Base-by-base conservation (phyloP, 2,329 filamentous ascomycete species). In the Pochonia chlamydosporia region DNA sequence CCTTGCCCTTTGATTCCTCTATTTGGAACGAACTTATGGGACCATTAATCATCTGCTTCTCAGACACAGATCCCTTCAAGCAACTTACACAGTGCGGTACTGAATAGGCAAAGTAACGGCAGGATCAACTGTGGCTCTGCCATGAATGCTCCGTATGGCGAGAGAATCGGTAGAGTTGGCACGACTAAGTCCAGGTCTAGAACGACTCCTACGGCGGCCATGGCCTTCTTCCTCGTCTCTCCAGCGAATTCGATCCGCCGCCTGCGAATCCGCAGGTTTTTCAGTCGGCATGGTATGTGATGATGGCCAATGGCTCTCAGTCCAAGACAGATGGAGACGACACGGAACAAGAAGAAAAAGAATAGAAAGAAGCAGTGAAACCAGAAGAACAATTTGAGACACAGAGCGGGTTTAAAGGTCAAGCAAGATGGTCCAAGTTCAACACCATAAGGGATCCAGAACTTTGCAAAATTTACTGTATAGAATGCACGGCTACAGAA, bases 31-130 rank as follows among this genome's bases (percentile, higher is more conserved):
- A 76, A n/a, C 72, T 26, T 21, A n/a, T 16, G 26, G 9, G 25
- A 20, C 24, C 7, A 16, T 48, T 36, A 44, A 28, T 14, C 8
- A 8, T 14, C 23, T 10, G 14, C 4, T 24, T 13, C 11, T 5
- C 14, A 23, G 13, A 33, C 18, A 16, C 26, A 21, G 24, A 10
- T 23, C 26, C 6, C n/a, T n/a, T 14, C 7, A 16, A 9, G 5
- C 18, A 25, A 55, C 69, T 69, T 69, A 78, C 65, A 78, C 62
- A 3, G 74, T 78, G 39, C 75, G 72, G 56, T 79, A 79, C 51
- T 77, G 72, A 45, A 78, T 75, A n/a, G 75, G 75, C 42, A 78
- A 60, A 2, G 58, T 55, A 7, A 58, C 13, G 5, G 56, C 52
- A 2, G 59, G 59, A 40, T 62, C 59, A 26, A 60, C 52, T 3